Evolutionary conservation across 331 rosid genomes (phyloP).

Genomic region (Erythrophleum ivorense): DNA sequence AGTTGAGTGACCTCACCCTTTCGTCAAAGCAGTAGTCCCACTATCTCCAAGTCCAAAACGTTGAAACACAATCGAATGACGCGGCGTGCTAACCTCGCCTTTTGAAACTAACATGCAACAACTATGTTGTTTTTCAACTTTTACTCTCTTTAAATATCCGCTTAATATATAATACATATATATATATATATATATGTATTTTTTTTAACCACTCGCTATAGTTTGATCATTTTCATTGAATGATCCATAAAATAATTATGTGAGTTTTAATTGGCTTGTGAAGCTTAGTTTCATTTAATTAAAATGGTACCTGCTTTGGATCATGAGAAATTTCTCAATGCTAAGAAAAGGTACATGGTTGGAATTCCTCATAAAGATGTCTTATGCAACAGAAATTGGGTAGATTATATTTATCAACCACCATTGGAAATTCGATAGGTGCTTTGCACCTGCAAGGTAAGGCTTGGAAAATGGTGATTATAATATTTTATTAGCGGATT

Average conservation of each 20-base stretch:
- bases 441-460: too few relatives aligned
- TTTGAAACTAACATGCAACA: background rate
- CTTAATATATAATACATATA: too few relatives aligned
- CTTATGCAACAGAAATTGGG: background rate
- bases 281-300: background rate
- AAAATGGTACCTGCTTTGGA: background rate
- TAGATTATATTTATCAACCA: background rate
- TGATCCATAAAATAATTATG: too few relatives aligned
- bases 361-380: background rate
- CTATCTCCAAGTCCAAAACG: background rate
- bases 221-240: too few relatives aligned
- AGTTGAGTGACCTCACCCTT: constrained; percentile 24
- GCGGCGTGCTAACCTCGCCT: background rate
- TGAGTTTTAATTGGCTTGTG: background rate
- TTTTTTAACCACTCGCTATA: background rate
- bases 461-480: background rate
- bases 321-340: too few relatives aligned
- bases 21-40: constrained; percentile 22
- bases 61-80: too few relatives aligned
- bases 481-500: background rate
- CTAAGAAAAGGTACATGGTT: too few relatives aligned
- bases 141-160: background rate
- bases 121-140: background rate
- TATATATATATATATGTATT: too few relatives aligned
- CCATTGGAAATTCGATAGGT: background rate